Evolutionary conservation across 352 stramenopile genomes (phyloP), one percentile per base, ranked within the genome.

Genomic region (Phytophthora pseudosyringae): DNA sequence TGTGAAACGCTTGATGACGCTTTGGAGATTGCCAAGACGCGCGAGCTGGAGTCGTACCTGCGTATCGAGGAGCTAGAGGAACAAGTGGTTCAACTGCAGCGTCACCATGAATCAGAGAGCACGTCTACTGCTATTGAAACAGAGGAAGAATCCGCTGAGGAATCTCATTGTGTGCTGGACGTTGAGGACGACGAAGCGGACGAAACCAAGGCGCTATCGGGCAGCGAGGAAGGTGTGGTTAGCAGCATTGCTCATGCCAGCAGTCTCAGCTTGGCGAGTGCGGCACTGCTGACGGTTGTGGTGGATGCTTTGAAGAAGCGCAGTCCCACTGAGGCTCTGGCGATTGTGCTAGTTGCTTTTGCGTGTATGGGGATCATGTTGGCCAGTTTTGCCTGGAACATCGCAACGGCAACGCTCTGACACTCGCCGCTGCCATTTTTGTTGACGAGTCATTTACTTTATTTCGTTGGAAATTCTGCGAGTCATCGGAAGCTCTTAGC

Each of bases 1-100:
- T 74, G 65, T 40, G 59, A 69, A 59, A 74, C 59, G 7, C 61
- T 78, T 29, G 73, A 81, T 12, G 58, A 73, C 36, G 69, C 71
- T 13, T 55, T 78, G 43, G 71, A 67, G 44, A 59, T 64, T 35
- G 69, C 70, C 10, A 71, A 69, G 43, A 57, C 41, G 3, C 61
- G 73, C 0, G 65, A 77, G 44, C 3, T 67, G 12, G 61, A 73
- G 39, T 73, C 70, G 32, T 72, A 59, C 12, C 29, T 67, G 28
- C 74, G 71, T 48, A 73, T 83, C 33, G 50, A 83, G 50, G 51
- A 80, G 38, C 69, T 86, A 32, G 63, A 83, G 16, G 40, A 63
- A 10, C 38, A 69, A 50, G 51, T 72, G 31, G 47, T 25, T 51
- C 32, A 49, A 44, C 31, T 76, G 29, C 55, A 62, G 43, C 47